phyloP scores from a whole-genome alignment of 805 yeast species.

The Candida ovalis region DNA sequence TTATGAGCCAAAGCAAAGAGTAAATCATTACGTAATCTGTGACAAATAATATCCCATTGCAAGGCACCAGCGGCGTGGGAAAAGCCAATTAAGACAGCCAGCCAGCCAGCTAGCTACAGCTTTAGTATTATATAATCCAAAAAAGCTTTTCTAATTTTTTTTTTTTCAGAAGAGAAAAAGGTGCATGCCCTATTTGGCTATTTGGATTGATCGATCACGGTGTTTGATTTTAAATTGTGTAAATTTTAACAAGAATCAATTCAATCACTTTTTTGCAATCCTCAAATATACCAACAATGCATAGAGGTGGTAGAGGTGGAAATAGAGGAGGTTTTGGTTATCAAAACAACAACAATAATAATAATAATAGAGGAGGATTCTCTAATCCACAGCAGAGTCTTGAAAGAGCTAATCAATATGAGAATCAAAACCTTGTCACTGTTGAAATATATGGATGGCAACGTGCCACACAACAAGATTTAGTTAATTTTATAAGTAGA shows the following conservation, averaged over 20 bases:
- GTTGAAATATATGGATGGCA: conserved; percentile 80
- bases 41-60: too few species aligned
- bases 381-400: conserved; percentile 14
- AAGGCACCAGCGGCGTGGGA: too few species aligned
- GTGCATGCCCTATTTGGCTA: background rate
- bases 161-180: too few species aligned
- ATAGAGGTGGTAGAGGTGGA: conserved; percentile 34
- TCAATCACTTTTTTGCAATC: background rate
- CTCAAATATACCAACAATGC: conserved; percentile 13
- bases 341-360: conserved; percentile 2
- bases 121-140: too few species aligned
- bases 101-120: too few species aligned
- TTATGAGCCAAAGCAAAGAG: too few species aligned
- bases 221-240: too few species aligned
- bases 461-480: conserved; percentile 66
- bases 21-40: too few species aligned
- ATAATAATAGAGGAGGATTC: conserved; percentile 8
- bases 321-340: conserved; percentile 19
- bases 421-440: conserved; percentile 34
- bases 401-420: conserved; percentile 20
- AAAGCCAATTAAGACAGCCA: too few species aligned
- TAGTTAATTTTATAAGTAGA: conserved; percentile 64
- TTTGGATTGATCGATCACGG: background rate
- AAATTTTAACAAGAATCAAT: too few species aligned
- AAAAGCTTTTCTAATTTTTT: too few species aligned